These are phyloP conservation scores for Rhodotorula sp. DNA, from an alignment of 1,284 basidiomycete species.

Conservation along the genomic window DNA sequence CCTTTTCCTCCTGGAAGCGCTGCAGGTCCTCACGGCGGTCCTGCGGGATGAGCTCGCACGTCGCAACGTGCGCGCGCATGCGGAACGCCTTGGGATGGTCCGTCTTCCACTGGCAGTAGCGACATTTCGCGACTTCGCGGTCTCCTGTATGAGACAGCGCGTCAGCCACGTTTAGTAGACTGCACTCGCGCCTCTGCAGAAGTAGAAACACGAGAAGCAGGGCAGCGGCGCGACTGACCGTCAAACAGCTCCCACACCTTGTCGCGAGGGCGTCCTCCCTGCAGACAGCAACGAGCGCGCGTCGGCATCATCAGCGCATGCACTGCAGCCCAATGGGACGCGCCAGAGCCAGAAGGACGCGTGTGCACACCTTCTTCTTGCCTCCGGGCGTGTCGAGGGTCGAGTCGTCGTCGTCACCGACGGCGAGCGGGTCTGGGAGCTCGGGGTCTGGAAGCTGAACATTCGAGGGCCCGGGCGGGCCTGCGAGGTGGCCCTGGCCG, in stretches of 20 bases:
- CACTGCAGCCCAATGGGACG: not conserved
- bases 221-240: conserved; percentile 12
- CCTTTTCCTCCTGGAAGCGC: conserved; percentile 26
- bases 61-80: conserved; percentile 44
- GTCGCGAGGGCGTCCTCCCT: conserved; percentile 43
- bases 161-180: not conserved
- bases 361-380: conserved; percentile 11
- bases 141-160: conserved; percentile 5
- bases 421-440: not conserved
- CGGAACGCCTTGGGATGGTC: conserved; percentile 49
- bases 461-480: not conserved
- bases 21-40: conserved; percentile 25
- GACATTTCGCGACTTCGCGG: conserved; percentile 34
- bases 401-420: conserved; percentile 9
- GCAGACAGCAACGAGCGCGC: not conserved
- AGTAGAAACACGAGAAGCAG: not conserved
- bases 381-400: not conserved
- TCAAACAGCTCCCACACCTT: conserved; percentile 44
- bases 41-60: conserved; percentile 38
- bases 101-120: conserved; percentile 45
- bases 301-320: not conserved
- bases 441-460: not conserved
- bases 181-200: too few relatives aligned
- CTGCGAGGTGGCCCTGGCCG: not conserved
- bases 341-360: not conserved